Base-by-base conservation (phyloP, 2,329 filamentous ascomycete species). In the Aspergillus sp. region DNA sequence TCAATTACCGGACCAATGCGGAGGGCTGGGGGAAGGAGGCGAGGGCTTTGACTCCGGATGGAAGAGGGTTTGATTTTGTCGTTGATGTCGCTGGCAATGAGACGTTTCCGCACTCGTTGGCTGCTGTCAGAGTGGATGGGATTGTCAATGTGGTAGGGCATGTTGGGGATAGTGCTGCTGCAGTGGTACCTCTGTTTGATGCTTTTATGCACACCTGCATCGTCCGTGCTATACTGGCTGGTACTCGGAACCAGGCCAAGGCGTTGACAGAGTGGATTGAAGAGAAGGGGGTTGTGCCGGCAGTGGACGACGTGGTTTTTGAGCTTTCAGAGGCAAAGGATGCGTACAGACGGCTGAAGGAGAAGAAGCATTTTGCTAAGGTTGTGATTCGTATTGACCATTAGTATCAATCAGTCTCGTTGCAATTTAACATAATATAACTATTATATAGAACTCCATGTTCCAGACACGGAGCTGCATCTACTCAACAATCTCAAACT, bases 1-100 rank as follows among this genome's bases (percentile, higher is more conserved):
- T 86, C 68, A 85, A 86, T 73, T 85, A 86, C 74, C 74, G 75
- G 30, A 74, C 68, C 0, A 76, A 73, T 2, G 72, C 50, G 30
- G 13, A 44, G 5, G 27, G n/a, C 5, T 62, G 61, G 61, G 61
- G 61, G 37, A 57, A 55, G 47, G 51, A 48, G 45, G 54, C 55
- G 3, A 66, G 54, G 11, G 5, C 15, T 0, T 17, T 63, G 15
- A 78, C 59, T 2, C 76, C 69, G 22, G 70, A 55, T 30, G 51
- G 33, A 22, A 37, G 46, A 15, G 56, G 56, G 0, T 55, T 51
- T 15, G 46, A 55, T 19, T 47, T 46, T 2, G 33, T 58, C 9
- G 20, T 58, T 6, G 56, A 58, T 3, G 20, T 58, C 6, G 56
- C 47, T 1, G 56, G 56, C 3, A 40, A 54, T 30, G 37, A 54